Conservation (phyloP, 306 rosid species). For the Leucaena leucocephala region DNA sequence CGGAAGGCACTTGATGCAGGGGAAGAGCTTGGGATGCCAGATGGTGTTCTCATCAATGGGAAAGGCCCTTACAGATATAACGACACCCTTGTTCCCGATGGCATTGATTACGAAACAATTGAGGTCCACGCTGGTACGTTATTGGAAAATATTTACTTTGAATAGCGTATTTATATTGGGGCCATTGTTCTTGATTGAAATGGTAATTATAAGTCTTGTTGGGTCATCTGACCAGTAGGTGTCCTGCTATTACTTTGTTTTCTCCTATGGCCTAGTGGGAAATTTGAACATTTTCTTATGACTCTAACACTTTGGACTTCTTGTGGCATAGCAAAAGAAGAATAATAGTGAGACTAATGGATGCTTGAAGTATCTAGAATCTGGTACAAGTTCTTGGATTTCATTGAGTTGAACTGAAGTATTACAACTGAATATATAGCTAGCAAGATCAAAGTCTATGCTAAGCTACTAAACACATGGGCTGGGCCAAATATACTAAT, state of each 20-base stretch:
- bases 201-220: neutral
- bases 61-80: conserved; percentile 92
- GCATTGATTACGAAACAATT: conserved; percentile 71
- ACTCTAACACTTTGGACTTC: conserved; percentile 9
- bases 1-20: conserved; percentile 82
- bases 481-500: neutral
- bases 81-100: conserved; percentile 79
- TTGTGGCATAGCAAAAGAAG: neutral
- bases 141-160: conserved; percentile 16
- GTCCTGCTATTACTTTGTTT: neutral
- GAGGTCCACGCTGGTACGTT: conserved; percentile 83
- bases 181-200: neutral
- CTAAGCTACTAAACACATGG: neutral
- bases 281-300: neutral
- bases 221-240: conserved; percentile 5
- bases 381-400: neutral
- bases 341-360: conserved; percentile 6
- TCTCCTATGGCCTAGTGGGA: conserved; percentile 12
- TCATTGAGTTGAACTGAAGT: neutral
- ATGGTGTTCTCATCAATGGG: conserved; percentile 96
- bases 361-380: neutral
- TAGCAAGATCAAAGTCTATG: neutral
- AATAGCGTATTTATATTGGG: neutral
- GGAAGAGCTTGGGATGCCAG: conserved; percentile 90
- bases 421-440: neutral